phyloP scores from a whole-genome alignment of 2,329 filamentous ascomycete species.

The Aspergillus hortae region DNA sequence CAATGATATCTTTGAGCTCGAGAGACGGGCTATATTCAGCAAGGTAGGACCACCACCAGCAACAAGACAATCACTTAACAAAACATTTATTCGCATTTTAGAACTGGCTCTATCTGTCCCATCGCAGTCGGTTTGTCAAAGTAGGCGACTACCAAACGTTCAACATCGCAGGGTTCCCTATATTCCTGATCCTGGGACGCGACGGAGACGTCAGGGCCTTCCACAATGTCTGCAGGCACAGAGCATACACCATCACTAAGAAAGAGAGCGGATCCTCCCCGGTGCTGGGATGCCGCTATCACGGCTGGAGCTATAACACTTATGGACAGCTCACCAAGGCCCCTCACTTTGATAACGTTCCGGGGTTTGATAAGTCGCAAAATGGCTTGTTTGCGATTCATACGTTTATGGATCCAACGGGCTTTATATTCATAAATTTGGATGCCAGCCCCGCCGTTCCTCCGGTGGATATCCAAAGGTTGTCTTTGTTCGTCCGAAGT shows the following conservation, averaged over 20 bases:
- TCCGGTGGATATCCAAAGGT: not conserved
- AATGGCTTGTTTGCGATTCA: conserved; percentile 51
- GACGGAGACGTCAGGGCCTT: conserved; percentile 55
- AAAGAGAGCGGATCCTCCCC: conserved; percentile 49
- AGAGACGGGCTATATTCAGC: conserved; percentile 49
- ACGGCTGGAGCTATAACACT: conserved; percentile 61
- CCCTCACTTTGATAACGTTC: conserved; percentile 55
- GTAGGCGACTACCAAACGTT: conserved; percentile 57
- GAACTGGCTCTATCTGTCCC: conserved; percentile 36
- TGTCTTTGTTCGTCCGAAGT: conserved; percentile 12
- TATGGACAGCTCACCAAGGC: conserved; percentile 58
- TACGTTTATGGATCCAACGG: conserved; percentile 17
- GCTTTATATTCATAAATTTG: conserved; percentile 28
- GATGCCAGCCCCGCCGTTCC: conserved; percentile 8
- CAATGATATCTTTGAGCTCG: conserved; percentile 44
- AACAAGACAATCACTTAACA: not conserved
- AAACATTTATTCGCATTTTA: conserved; percentile 6
- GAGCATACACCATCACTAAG: conserved; percentile 57
- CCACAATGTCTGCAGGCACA: conserved; percentile 61
- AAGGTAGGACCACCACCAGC: conserved; percentile 32
- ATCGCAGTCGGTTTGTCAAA: conserved; percentile 47
- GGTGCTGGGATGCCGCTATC: conserved; percentile 59
- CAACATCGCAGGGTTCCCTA: conserved; percentile 54
- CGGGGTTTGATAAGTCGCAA: conserved; percentile 54
- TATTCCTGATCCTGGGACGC: conserved; percentile 53